Evolutionary conservation across 345 rosid species (phyloP), one percentile per base, ranked within the genome.

Genomic region (Populus pruinosa): DNA sequence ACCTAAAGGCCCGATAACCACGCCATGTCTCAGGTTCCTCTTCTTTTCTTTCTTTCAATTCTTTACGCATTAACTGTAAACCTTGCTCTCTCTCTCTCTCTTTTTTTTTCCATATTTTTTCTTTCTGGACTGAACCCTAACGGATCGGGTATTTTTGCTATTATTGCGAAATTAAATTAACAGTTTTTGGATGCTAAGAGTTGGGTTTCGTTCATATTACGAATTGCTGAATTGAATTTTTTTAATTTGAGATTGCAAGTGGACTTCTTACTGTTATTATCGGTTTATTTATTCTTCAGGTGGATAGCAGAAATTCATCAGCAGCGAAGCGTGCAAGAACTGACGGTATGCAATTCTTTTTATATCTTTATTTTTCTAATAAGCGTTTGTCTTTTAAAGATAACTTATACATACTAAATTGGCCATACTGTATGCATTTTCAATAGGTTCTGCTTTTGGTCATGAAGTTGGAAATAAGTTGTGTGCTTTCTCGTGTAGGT

Each of bases 251-350:
- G 27, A 36, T 10, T 31, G 12, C 53, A 16, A 18, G 16, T 31
- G 69, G 31, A 9, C 6, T 71, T 65, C 6, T 79, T 16, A 27
- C 25, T 56, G 36, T 23, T 14, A 31, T 67, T 33, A 41, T 11
- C 12, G 47, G 47, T 13, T 44, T 18, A 33, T 69, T 39, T 39
- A 69, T 44, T 81, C 69, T 83, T 65, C 85, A 96, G 99, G 94
- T 96, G 73, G 99, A 96, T 82, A 92, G 82, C 89, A 89, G 98
- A 84, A 96, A 96, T 74, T 92, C 99, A 4, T 94, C 97, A 8
- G 99, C 99, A 0, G 91, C 97, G 39, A 96, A 93, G 90, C 98
- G 98, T 25, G 99, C 99, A 39, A 90, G 98, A 85, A 96, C 99
- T 43, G 99, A 96, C 74, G 99, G 99, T 96, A 87, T 50, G 81